phyloP scores from a whole-genome alignment of 345 rosid species.

The Eucalyptus viminalis region DNA sequence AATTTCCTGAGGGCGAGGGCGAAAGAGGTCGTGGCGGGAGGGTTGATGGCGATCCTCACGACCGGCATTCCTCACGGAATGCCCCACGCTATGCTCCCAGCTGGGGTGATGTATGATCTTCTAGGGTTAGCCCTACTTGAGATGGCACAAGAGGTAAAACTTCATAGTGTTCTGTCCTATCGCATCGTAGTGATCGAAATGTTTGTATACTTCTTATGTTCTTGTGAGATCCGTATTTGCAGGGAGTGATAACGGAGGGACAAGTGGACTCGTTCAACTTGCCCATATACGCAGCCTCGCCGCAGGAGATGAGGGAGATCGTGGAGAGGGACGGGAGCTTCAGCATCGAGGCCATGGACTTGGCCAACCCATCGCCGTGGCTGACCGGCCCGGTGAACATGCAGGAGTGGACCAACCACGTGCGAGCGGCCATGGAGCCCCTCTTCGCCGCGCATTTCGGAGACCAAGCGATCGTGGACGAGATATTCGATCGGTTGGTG shows the following conservation, averaged over 20 bases:
- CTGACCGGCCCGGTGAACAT: not conserved
- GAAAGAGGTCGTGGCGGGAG: constrained; percentile 10
- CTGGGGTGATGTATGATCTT: constrained; percentile 32
- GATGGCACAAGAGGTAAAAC: constrained; percentile 16
- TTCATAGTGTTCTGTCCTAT: not conserved
- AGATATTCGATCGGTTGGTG: not conserved
- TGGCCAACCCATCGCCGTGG: not conserved
- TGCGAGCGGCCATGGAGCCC: not conserved
- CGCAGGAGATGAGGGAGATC: not conserved
- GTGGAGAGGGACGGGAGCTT: not conserved
- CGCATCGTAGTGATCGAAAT: not conserved
- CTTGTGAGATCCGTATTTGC: not conserved
- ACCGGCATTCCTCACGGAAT: constrained; percentile 19
- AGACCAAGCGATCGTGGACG: not conserved
- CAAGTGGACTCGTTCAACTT: not conserved
- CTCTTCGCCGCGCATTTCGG: not conserved
- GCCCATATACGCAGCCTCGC: not conserved
- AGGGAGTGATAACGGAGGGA: not conserved
- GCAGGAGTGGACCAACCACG: not conserved
- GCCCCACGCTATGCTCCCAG: constrained; percentile 8
- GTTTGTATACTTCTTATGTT: not conserved
- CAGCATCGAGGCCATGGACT: not conserved
- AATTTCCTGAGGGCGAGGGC: constrained; percentile 12
- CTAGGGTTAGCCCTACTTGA: constrained; percentile 32
- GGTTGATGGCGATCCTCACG: constrained; percentile 4